phyloP scores from a whole-genome alignment of 805 yeast species.

The Blastobotrys chiropterorum region DNA sequence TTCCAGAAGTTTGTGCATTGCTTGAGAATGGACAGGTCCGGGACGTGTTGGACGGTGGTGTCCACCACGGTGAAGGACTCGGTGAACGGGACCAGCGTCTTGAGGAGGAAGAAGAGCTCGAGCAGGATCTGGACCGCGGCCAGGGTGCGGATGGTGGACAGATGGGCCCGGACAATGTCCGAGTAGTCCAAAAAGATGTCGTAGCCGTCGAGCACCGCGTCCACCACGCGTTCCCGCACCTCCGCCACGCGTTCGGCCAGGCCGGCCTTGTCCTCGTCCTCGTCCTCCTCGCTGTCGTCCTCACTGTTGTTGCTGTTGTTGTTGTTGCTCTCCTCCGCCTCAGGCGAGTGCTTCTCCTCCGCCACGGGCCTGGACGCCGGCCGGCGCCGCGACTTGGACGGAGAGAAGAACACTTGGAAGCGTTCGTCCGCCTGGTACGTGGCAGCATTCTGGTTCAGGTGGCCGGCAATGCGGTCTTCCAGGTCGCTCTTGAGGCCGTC shows the following conservation, averaged over 20 bases:
- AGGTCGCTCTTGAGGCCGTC: conserved; percentile 28
- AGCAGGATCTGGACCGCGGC: conserved; percentile 12
- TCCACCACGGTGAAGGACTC: background rate
- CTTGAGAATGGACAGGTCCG: conserved; percentile 11
- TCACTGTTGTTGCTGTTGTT: conserved; percentile 13
- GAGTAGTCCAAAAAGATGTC: conserved; percentile 17
- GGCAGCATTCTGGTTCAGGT: conserved; percentile 17
- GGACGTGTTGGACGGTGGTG: conserved; percentile 9
- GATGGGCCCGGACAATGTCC: conserved; percentile 17
- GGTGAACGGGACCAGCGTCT: conserved; percentile 8
- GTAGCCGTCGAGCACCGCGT: conserved; percentile 12
- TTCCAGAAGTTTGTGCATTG: conserved; percentile 19
- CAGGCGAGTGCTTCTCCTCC: conserved; percentile 8
- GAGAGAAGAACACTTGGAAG: conserved; percentile 17
- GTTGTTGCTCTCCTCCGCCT: conserved; percentile 6
- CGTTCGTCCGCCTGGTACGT: conserved; percentile 17
- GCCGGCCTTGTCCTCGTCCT: conserved; percentile 14
- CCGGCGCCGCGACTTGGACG: conserved; percentile 12
- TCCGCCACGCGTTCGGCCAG: conserved; percentile 22
- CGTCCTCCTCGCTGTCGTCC: conserved; percentile 18
- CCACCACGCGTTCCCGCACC: conserved; percentile 17
- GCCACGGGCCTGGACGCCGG: conserved; percentile 1
- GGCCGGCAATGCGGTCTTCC: conserved; percentile 24
- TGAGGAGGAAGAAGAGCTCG: conserved; percentile 13
- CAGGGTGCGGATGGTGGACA: conserved; percentile 29